Percentiles rank a stretch among this genome's conserved stretches.
These are phyloP conservation scores for Globisporangium heterothallicum DNA, from an alignment of 352 stramenopile genomes.

Conservation along the genomic window DNA sequence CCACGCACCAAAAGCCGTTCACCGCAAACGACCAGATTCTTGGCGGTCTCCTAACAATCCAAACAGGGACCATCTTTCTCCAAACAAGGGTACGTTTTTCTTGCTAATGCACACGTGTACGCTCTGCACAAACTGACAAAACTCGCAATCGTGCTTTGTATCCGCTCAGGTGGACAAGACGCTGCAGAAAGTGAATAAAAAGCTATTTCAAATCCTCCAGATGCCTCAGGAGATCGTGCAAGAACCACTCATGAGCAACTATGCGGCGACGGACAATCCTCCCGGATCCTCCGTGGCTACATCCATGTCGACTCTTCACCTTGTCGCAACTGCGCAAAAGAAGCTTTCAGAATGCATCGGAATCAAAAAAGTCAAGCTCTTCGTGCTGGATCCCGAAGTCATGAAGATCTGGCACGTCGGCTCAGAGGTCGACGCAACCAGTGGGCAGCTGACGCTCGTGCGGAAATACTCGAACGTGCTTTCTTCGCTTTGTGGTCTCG, in stretches of 20 bases:
- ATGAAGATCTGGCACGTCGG: slow-evolving; percentile 55
- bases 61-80: slow-evolving; percentile 51
- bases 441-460: slow-evolving; percentile 20
- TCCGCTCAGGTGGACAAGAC: slow-evolving; percentile 27
- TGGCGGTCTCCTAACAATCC: slow-evolving; percentile 44
- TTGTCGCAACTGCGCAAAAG: slow-evolving; percentile 48
- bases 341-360: slow-evolving; percentile 53
- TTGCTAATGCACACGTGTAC: background rate
- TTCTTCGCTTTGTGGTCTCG: slow-evolving; percentile 50
- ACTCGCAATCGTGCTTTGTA: no score
- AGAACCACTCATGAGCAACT: background rate
- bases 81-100: slow-evolving; percentile 28
- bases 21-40: slow-evolving; percentile 73
- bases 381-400: slow-evolving; percentile 44
- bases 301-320: slow-evolving; percentile 31
- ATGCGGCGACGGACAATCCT: background rate
- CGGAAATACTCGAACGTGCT: slow-evolving; percentile 56
- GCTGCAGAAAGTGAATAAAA: slow-evolving; percentile 53
- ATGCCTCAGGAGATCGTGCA: slow-evolving; percentile 43
- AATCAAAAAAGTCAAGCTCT: slow-evolving; percentile 63
- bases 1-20: slow-evolving; percentile 62
- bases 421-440: slow-evolving; percentile 13
- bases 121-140: no score
- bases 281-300: background rate
- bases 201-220: slow-evolving; percentile 45